These are phyloP conservation scores for Pythium diclinum DNA, from an alignment of 352 stramenopile genomes.

Conservation along the genomic window DNA sequence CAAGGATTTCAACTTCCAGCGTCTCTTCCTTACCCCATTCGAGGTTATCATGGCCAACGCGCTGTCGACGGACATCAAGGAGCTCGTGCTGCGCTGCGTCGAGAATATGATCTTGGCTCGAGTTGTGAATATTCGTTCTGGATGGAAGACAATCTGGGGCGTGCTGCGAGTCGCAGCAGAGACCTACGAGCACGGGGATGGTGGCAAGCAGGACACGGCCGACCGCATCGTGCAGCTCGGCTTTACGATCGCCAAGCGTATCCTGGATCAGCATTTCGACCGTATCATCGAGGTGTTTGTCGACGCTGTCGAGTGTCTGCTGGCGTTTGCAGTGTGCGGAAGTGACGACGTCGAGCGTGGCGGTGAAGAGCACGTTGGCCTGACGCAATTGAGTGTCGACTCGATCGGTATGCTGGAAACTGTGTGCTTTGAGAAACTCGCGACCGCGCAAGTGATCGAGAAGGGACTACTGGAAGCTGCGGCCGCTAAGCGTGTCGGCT, in stretches of 20 bases:
- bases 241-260: conserved; percentile 84
- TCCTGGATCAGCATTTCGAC: conserved; percentile 75
- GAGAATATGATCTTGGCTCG: conserved; percentile 91
- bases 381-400: conserved; percentile 72
- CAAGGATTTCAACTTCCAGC: conserved; percentile 99
- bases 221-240: conserved; percentile 84
- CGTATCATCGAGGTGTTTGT: conserved; percentile 78
- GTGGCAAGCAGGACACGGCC: conserved; percentile 32
- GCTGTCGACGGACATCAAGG: conserved; percentile 78
- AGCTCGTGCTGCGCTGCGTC: conserved; percentile 90
- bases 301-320: conserved; percentile 72
- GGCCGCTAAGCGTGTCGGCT: conserved; percentile 47
- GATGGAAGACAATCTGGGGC: conserved; percentile 94
- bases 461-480: conserved; percentile 40
- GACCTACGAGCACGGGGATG: conserved; percentile 63
- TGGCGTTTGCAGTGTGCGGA: conserved; percentile 78
- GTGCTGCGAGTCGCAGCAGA: conserved; percentile 88
- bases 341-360: conserved; percentile 58
- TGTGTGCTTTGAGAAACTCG: conserved; percentile 74
- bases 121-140: conserved; percentile 86
- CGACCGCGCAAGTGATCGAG: conserved; percentile 74
- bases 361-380: conserved; percentile 43
- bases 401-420: conserved; percentile 56
- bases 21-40: conserved; percentile 98
- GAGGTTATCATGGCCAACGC: conserved; percentile 91